These are phyloP conservation scores for Durusdinium trenchii DNA, from an alignment of 73 alveolate genomes.

Conservation along the genomic window DNA sequence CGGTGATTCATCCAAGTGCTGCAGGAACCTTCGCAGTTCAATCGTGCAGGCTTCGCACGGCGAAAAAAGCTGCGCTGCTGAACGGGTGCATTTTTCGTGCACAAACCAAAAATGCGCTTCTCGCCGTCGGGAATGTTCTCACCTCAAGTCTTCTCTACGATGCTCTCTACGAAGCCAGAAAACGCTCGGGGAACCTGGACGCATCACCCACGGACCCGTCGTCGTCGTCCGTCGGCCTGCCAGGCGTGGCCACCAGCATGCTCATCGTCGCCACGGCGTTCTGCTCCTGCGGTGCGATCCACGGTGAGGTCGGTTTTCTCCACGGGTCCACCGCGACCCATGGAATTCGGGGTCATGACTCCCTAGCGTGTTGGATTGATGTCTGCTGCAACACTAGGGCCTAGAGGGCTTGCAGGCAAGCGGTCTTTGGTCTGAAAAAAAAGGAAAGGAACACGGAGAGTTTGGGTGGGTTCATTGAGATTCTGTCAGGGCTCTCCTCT, in stretches of 20 bases:
- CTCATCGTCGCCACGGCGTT: conserved; percentile 48
- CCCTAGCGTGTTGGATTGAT: no score
- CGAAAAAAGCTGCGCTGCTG: not conserved
- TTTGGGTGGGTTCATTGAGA: not conserved
- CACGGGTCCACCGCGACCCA: no score
- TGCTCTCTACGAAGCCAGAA: not conserved
- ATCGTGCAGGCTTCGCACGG: not conserved
- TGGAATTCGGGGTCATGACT: no score
- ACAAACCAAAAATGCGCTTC: not conserved
- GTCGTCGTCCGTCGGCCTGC: conserved; percentile 19
- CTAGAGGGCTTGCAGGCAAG: no score
- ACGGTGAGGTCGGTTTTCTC: no score
- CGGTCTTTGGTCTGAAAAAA: no score
- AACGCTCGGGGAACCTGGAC: not conserved
- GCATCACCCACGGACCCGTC: not conserved
- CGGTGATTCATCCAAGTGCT: conserved; percentile 96
- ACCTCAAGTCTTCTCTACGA: not conserved
- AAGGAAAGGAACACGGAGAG: not conserved
- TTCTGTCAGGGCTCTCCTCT: conserved; percentile 30
- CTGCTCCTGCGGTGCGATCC: no score
- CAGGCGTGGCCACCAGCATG: conserved; percentile 96
- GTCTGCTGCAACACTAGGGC: no score
- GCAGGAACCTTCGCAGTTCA: conserved; percentile 87
- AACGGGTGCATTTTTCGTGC: not conserved
- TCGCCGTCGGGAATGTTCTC: not conserved